Evolutionary conservation across 371 early-diverging fungal genomes (phyloP), one percentile per base, ranked within the genome.

Genomic region (Dentiscutata heterogama): DNA sequence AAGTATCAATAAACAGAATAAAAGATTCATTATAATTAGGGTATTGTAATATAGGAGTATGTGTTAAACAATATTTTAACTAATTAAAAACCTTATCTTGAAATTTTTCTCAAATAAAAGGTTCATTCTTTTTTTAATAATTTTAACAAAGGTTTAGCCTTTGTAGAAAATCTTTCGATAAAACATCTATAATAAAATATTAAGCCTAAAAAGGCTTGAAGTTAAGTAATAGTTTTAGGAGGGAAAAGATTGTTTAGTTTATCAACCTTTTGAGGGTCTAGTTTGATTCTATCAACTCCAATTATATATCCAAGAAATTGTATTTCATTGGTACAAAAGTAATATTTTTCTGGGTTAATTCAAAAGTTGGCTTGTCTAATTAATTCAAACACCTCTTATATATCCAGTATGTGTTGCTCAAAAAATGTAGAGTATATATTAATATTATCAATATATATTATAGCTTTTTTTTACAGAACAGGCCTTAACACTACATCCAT

Each of bases 101-200:
- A 0, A 71, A 50, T 0, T 3, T 6, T 74, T 0, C 83, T 86
- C 86, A 88, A 1, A 73, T 60, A 22, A 83, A 85, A 0, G 81
- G 54, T 6, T 81, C 27, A 16, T n/a, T 82, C 77, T 67, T 84
- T 84, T 16, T 54, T 61, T n/a, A 90, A 83, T 0, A 91, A 82
- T 39, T 85, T 75, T 0, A 86, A 89, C 0, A 92, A 73, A 0
- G 91, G 90, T 0, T 82, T 25, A 3, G 86, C 88, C 7, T 88
- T 84, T 8, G 83, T 46, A 8, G 89, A 81, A 78, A 86, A 89
- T 11, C 82, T 72, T 3, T 56, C 2, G 13, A 90, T 85, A 53
- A 90, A 89, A 0, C 86, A 50, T 11, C 85, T 85, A 65, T 89
- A 90, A 61, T 86, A 88, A 53, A 83, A 82, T 0, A 84, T 74